Base-by-base conservation (phyloP, 2,329 filamentous ascomycete genomes). In the Chrysosphaeria jannelii region DNA sequence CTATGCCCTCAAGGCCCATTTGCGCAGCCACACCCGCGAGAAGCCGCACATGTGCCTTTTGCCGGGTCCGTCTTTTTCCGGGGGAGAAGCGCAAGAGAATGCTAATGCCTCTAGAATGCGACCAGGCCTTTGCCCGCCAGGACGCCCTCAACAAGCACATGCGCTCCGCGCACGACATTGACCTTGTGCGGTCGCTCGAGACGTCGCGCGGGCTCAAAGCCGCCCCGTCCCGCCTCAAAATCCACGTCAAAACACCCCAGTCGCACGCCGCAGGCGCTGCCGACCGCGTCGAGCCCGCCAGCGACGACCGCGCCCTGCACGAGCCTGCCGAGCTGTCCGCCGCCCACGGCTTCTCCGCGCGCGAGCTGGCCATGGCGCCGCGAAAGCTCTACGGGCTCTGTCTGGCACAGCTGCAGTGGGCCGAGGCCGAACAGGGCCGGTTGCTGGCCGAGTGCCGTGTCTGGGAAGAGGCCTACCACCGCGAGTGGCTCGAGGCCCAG, bases 1-100 rank as follows among this genome's bases (percentile, higher is more conserved):
- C 3, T 97, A 97, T 46, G 85, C 85, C 4, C 50, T 97, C 31
- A 79, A 89, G 42, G 85, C 85, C 7, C 85, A 97, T 39, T 90
- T 97, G 79, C 58, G 85, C 34, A 91, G 79, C 40, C 85, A 97
- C 42, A 97, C 85, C 2, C 62, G 85, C 38, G 85, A 97, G 53
- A 97, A 97, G 48, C 85, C 85, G 0, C 93, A 93, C 41, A 91
- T 90, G 47, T 97, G 85, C 45, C 74, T 78, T 14, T 47, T 97
- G 19, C 85, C 85, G 27, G 81, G 79, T 89, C 55, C 31, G 55
- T n/a, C 12, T 15, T 13, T 6, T 10, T 10, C 10, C 12, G 10
- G 10, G 8, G 13, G n/a, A n/a, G n/a, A n/a, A n/a, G n/a, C n/a
- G n/a, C n/a, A n/a, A n/a, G 10, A 4, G 5, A 8, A 21, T 23